Base-by-base conservation (phyloP, 208 protist species). In the Hexamita inflata region DNA sequence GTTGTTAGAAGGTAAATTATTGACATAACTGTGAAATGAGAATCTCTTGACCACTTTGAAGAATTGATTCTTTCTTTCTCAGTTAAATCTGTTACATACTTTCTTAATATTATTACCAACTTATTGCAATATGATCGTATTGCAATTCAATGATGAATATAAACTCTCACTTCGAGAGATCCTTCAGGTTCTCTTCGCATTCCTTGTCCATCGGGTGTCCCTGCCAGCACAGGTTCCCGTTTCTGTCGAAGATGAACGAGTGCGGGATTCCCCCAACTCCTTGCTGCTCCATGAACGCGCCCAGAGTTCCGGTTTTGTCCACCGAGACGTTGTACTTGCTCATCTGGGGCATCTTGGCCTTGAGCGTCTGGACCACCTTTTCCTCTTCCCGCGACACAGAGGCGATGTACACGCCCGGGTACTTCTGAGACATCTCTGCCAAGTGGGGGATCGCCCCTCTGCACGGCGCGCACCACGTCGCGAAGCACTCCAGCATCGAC, bases 381-480 rank as follows among this genome's bases (percentile, higher is more conserved):
- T 70, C 9, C 32, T 70, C 64, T 49, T 70, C 64, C 64, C 42
- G 34, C 7, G 64, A 49, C 4, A 70, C 64, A 24, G 38, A 29
- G 38, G 42, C 64, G 35, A 70, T 35, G 35, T 70, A 70, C 2
- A 70, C 64, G n/a, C 42, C 42, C 2, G 32, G 64, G 38, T 45
- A 70, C 64, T 70, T 70, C 28, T 35, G 11, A n/a, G 64, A 24
- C 4, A 70, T 7, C 38, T 70, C 64, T 24, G 64, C 64, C 64
- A 70, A 32, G 35, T 70, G 64, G 2, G 64, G 64, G 38, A 70
- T 70, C 64, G 9, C 9, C 2, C 32, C 64, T 30, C 64, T n/a
- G 64, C 64, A 70, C 11, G 64, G 64, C n/a, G 64, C 19, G 64
- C 64, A 70, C 64, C 64, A 70, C 11, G 64, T 70, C 4, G 64